Conservation (phyloP, 2,329 filamentous ascomycete genomes). For the Sarocladiaceae sp. region DNA sequence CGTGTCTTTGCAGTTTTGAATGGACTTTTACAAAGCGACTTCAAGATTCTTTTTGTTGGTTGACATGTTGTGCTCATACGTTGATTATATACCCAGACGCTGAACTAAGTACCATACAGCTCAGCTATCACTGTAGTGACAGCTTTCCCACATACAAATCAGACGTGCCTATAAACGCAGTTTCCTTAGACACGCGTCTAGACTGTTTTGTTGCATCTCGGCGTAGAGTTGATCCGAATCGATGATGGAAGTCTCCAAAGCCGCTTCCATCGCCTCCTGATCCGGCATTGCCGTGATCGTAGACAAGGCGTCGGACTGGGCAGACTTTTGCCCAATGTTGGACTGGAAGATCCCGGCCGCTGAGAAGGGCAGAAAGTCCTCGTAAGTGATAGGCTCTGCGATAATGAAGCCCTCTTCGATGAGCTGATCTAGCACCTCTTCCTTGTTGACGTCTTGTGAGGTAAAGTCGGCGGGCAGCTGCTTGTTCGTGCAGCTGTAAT, state of each 20-base stretch:
- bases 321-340: slow-evolving; percentile 21
- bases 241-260: not conserved
- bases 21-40: no score
- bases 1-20: no score
- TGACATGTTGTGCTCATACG: no score
- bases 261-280: not conserved
- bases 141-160: no score
- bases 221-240: slow-evolving; percentile 3
- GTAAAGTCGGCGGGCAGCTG: not conserved
- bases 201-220: not conserved
- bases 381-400: slow-evolving; percentile 40
- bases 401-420: slow-evolving; percentile 24
- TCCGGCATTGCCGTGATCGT: not conserved
- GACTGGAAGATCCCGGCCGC: slow-evolving; percentile 42
- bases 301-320: not conserved
- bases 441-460: not conserved
- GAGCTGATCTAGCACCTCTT: slow-evolving; percentile 14
- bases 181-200: not conserved
- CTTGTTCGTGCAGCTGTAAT: slow-evolving; percentile 18
- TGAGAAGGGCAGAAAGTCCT: slow-evolving; percentile 44
- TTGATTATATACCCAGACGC: no score
- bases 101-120: no score
- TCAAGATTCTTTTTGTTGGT: no score
- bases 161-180: no score
- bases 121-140: no score